Evolutionary conservation across 2,329 filamentous ascomycete genomes (phyloP).

Genomic region (Periconia macrospinosa): DNA sequence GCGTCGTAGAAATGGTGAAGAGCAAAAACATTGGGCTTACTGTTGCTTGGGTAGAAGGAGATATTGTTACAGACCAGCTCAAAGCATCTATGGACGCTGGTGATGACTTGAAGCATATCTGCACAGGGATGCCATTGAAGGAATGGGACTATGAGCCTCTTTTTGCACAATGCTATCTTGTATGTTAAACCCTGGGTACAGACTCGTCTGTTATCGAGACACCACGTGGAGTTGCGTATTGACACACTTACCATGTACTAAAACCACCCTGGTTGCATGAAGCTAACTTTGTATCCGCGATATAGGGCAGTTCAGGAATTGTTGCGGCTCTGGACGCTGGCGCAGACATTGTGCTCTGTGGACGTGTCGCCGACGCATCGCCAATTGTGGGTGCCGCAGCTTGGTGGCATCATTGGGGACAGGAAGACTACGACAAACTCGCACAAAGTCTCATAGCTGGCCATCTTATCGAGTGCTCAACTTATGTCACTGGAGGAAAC

Average conservation of each 20-base stretch:
- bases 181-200: too few species aligned
- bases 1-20: slow-evolving; percentile 16
- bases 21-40: slow-evolving; percentile 32
- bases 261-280: too few species aligned
- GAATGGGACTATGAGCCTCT: slow-evolving; percentile 26
- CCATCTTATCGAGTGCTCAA: slow-evolving; percentile 15
- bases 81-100: slow-evolving; percentile 20
- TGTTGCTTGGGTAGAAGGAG: slow-evolving; percentile 45
- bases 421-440: slow-evolving; percentile 46
- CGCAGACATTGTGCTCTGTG: slow-evolving; percentile 27
- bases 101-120: slow-evolving; percentile 44
- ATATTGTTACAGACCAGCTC: too few species aligned
- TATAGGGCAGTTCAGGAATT: slow-evolving; percentile 24
- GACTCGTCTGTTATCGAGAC: too few species aligned
- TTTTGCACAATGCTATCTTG: slow-evolving; percentile 32
- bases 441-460: slow-evolving; percentile 35
- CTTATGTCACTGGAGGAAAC: slow-evolving; percentile 36
- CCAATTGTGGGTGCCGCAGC: slow-evolving; percentile 55
- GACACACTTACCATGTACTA: too few species aligned
- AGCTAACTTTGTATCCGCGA: too few species aligned
- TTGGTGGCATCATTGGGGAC: slow-evolving; percentile 57
- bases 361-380: slow-evolving; percentile 25
- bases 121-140: background rate
- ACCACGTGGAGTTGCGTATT: too few species aligned
- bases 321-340: slow-evolving; percentile 13